A percentile compares a stretch with the other conserved stretches of the same genome.
Conservation (phyloP, 192 early-diverging fungal species). For the Neocallimastix lanati region DNA sequence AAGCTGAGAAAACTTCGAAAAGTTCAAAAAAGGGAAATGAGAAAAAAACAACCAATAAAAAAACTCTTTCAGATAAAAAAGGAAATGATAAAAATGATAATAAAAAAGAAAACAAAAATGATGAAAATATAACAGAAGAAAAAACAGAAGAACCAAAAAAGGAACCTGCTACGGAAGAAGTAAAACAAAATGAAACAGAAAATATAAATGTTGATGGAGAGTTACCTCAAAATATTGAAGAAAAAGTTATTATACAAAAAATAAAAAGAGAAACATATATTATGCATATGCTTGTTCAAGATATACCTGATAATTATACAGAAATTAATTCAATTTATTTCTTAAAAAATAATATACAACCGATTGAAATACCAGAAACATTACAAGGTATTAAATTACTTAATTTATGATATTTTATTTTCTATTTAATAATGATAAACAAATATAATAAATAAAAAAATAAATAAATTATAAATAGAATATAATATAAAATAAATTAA, state of each 20-base stretch:
- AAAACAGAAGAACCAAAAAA: neutral
- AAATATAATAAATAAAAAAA: too few relatives aligned
- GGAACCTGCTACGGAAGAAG: neutral
- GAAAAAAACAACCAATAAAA: neutral
- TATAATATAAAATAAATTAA: too few relatives aligned
- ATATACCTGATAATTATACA: constrained; percentile 25
- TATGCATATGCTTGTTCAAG: constrained; percentile 21
- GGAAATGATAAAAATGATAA: neutral
- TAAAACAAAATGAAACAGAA: neutral
- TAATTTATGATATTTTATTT: too few relatives aligned
- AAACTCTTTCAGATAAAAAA: neutral
- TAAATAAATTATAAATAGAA: too few relatives aligned
- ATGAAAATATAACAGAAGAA: neutral
- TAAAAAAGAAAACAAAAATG: neutral
- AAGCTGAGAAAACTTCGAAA: neutral
- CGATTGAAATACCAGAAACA: constrained; percentile 15
- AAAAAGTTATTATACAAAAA: neutral
- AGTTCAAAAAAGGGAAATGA: neutral
- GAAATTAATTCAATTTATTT: constrained; percentile 37
- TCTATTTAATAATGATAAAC: too few relatives aligned
- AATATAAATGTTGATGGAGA: neutral
- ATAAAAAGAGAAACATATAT: constrained; percentile 13
- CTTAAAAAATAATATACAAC: constrained; percentile 18
- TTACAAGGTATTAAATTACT: constrained; percentile 20
- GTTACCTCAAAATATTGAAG: neutral